Conservation (phyloP, 129 eudicot genomes). For the Ambrosia artemisiifolia region DNA sequence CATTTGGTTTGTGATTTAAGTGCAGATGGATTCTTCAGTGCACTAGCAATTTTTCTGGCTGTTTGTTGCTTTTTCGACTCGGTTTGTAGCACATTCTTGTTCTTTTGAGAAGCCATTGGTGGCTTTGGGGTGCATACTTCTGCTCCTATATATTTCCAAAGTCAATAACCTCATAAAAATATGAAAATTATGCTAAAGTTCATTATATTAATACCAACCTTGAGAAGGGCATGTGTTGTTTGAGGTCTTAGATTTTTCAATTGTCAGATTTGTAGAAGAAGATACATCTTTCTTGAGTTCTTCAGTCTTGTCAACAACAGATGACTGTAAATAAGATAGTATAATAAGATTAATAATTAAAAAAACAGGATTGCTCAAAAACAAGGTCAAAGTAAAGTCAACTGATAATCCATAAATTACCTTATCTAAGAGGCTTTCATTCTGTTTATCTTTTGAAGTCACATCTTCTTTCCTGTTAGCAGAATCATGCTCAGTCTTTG, state of each 20-base stretch:
- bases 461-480: conserved; percentile 26
- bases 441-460: conserved; percentile 25
- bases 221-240: conserved; percentile 19
- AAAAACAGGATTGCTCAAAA: not conserved
- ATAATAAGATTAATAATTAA: not conserved
- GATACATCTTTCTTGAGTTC: conserved; percentile 18
- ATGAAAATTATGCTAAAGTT: not conserved
- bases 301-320: conserved; percentile 30
- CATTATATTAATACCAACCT: conserved; percentile 27
- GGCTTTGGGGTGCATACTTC: conserved; percentile 76
- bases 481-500: conserved; percentile 17
- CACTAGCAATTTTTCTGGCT: conserved; percentile 70
- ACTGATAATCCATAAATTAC: conserved; percentile 14
- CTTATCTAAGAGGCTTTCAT: conserved; percentile 21
- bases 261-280: conserved; percentile 17
- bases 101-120: conserved; percentile 30
- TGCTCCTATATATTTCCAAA: conserved; percentile 14
- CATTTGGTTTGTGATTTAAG: conserved; percentile 49
- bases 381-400: not conserved
- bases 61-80: conserved; percentile 52
- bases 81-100: conserved; percentile 20
- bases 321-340: conserved; percentile 20
- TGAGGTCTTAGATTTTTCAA: conserved; percentile 12
- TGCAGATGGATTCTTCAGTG: conserved; percentile 62
- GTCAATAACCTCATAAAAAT: not conserved